Percentiles rank a stretch among this genome's conserved stretches.
These are phyloP conservation scores for Xylaria digitata DNA, from an alignment of 2,329 filamentous ascomycete species.

Conservation along the genomic window DNA sequence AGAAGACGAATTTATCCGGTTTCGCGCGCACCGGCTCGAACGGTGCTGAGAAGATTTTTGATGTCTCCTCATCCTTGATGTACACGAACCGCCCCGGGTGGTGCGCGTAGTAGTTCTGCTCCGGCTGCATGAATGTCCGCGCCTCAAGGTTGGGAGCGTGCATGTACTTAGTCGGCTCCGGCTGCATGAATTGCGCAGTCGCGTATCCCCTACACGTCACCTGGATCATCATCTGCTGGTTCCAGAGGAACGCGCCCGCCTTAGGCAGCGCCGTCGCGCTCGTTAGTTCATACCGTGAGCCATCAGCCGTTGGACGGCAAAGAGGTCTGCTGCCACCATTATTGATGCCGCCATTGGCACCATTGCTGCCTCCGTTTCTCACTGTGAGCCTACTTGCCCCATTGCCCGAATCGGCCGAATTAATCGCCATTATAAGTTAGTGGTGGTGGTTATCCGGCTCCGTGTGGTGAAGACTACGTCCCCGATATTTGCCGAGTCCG, in stretches of 20 bases:
- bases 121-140: conserved; percentile 70
- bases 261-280: conserved; percentile 67
- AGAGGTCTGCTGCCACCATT: conserved; percentile 6
- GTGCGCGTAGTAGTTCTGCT: conserved; percentile 69
- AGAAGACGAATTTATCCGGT: conserved; percentile 63
- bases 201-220: conserved; percentile 69
- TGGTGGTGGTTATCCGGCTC: conserved; percentile 23
- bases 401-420: conserved; percentile 18
- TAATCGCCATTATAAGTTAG: conserved; percentile 24
- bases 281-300: conserved; percentile 65
- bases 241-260: conserved; percentile 68
- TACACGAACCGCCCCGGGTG: conserved; percentile 70
- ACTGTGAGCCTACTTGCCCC: conserved; percentile 2
- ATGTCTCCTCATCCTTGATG: conserved; percentile 65
- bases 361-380: conserved; percentile 18
- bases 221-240: conserved; percentile 71
- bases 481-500: conserved; percentile 36
- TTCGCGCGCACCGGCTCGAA: conserved; percentile 64
- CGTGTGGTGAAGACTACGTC: conserved; percentile 21
- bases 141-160: conserved; percentile 68
- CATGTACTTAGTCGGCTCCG: conserved; percentile 70
- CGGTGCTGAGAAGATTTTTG: conserved; percentile 62
- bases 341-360: not conserved
- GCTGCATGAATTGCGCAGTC: conserved; percentile 70
- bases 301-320: conserved; percentile 54